Base-by-base conservation (phyloP, 164 flowering plant species). In the Sextonia rubra region DNA sequence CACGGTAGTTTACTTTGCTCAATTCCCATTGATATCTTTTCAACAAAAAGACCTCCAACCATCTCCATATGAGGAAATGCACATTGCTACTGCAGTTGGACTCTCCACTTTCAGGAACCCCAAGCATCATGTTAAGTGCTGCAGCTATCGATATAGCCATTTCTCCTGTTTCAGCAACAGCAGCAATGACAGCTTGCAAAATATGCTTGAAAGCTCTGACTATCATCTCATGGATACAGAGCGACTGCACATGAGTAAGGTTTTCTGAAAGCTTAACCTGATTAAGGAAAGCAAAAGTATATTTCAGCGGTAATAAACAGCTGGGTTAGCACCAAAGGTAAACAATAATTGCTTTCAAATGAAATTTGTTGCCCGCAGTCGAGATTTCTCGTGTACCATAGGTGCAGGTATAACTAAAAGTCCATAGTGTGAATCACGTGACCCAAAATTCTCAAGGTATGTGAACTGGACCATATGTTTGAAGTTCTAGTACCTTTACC, bases 201-300 rank as follows among this genome's bases (percentile, higher is more conserved):
- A 93, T 84, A 82, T 93, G 99, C 91, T 95, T 95, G 81, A 87
- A 93, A 69, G 99, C 99, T 71, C 99, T 86, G 64, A 89, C 87
- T 69, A 93, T 89, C 99, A 95, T 95, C 88, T 95, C 99, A 83
- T 95, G 98, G 24, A 95, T 83, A 77, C 98, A 95, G 69, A 95
- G 97, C 52, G 97, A 91, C 76, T 93, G 98, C 71, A 95, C 98
- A 77, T 95, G 99, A 14, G 99, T 86, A 74, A 95, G 78, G 81
- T 90, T 95, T 74, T 93, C 97, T 62, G 99, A 95, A 77, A 93
- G 94, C 82, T 91, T 91, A 70, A 91, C 98, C 99, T 95, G 88
- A 55, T 74, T 55, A 48, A 74, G 71, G 67, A 71, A 69, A 71
- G 8, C 72, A 37, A 68, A 8, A 62, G 12, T 47, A 20, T 65